Evolutionary conservation across 306 rosid genomes (phyloP), one percentile per base, ranked within the genome.

Genomic region (Cucurbita pepo): DNA sequence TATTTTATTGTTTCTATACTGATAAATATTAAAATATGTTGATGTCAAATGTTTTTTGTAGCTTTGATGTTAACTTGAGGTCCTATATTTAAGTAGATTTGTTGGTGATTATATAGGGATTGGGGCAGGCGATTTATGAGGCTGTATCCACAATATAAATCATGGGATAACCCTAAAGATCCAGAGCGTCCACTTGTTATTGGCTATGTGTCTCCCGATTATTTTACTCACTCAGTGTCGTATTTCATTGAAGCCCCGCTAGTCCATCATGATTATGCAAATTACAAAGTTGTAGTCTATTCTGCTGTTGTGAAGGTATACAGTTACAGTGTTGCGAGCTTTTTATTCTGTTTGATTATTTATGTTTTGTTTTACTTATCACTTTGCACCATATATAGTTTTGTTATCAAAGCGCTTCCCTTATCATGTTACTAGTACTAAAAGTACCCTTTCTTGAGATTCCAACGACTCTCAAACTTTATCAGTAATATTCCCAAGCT

Each of bases 241-340:
- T 94, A 94, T 76, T 94, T 94, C 60, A 79, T 94, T 44, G 99
- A 94, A 85, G 96, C 97, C 72, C 99, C 98, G 21, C 90, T 94
- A 75, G 81, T 83, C 75, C 83, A 89, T 77, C 97, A 94, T 72
- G 86, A 94, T 79, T 83, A 85, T 74, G 75, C 81, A 74, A 86
- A 85, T 18, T 94, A 81, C 88, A 89, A 89, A 83, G 96, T 91
- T 76, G 85, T 94, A 54, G 86, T 94, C 75, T 94, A 94, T 83
- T 94, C 99, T 11, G 99, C 99, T 73, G 99, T 94, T 80, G 99
- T 94, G 81, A 94, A 94, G 99, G 99, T 94, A 94, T 81, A n/a
- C 62, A 56, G 41, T 41, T 44, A 74, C 18, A 18, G n/a, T 56
- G 48, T 61, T 60, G 58, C 13, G 38, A 71, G 38, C 67, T 41